Percentiles rank a stretch among this genome's conserved stretches.
phyloP scores from a whole-genome alignment of 371 early-diverging fungal species.

The Globomyces sp. region DNA sequence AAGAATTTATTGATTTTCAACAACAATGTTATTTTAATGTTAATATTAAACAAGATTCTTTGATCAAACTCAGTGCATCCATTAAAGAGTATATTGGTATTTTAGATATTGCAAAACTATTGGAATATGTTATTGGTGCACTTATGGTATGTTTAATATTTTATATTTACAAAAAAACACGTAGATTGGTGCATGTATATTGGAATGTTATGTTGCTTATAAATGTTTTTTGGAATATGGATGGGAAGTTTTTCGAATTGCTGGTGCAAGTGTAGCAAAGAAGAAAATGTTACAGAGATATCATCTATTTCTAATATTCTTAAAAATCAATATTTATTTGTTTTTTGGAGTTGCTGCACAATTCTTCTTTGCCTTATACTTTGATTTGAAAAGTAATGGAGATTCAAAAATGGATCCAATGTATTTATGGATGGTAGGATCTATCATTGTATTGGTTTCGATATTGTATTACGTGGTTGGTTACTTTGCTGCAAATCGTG shows the following conservation, averaged over 20 bases:
- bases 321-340: slow-evolving; percentile 23
- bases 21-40: too few relatives aligned
- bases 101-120: slow-evolving; percentile 6
- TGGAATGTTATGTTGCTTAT: slow-evolving; percentile 3
- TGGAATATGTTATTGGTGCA: background rate
- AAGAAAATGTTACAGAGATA: slow-evolving; percentile 23
- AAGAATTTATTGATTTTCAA: too few relatives aligned
- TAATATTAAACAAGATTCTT: background rate
- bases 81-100: slow-evolving; percentile 6
- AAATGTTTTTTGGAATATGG: slow-evolving; percentile 16
- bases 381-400: background rate
- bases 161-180: background rate
- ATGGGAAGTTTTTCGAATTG: slow-evolving; percentile 16
- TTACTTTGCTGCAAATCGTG: background rate
- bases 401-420: background rate
- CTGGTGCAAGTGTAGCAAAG: slow-evolving; percentile 14
- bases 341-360: slow-evolving; percentile 21
- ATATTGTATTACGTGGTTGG: slow-evolving; percentile 3
- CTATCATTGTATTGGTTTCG: background rate
- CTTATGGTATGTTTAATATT: too few relatives aligned
- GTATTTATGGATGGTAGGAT: background rate
- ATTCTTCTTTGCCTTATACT: slow-evolving; percentile 1
- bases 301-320: slow-evolving; percentile 19
- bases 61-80: slow-evolving; percentile 5
- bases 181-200: background rate